A percentile compares a stretch with the other conserved stretches of the same genome.
Conservation (phyloP, 495 filamentous ascomycete genomes). For the Amniculicola lignicola region DNA sequence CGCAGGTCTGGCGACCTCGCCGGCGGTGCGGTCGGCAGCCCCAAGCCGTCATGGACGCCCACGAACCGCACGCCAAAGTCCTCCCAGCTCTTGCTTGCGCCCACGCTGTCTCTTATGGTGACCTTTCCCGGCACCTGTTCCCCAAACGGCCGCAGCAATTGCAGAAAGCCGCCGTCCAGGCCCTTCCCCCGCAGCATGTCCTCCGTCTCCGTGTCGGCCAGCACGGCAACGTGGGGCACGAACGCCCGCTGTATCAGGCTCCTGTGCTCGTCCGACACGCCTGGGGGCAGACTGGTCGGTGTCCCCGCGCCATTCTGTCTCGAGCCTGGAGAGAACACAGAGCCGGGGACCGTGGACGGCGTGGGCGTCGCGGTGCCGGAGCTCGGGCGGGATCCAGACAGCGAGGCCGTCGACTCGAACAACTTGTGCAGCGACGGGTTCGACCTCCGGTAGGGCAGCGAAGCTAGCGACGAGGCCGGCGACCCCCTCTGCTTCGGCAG, state of each 20-base stretch:
- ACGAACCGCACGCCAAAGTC: conserved; percentile 88
- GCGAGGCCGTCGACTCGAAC: conserved; percentile 43
- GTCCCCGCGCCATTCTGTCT: conserved; percentile 32
- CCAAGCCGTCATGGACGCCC: conserved; percentile 55
- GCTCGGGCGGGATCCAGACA: conserved; percentile 36
- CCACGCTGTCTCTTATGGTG: conserved; percentile 82
- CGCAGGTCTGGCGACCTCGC: conserved; percentile 39
- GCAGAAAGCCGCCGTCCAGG: conserved; percentile 74
- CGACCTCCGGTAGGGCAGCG: conserved; percentile 42
- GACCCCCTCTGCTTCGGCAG: conserved; percentile 56
- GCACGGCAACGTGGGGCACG: conserved; percentile 79
- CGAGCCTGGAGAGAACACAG: conserved; percentile 40
- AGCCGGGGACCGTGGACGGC: conserved; percentile 33
- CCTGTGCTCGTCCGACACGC: conserved; percentile 57
- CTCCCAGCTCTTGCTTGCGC: conserved; percentile 75
- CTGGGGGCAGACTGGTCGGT: conserved; percentile 13
- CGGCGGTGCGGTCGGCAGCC: conserved; percentile 45
- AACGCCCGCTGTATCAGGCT: conserved; percentile 78
- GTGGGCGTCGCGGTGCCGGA: conserved; percentile 40
- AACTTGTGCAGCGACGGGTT: conserved; percentile 45
- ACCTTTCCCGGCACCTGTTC: conserved; percentile 85
- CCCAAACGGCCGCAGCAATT: conserved; percentile 86
- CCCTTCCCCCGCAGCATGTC: conserved; percentile 79
- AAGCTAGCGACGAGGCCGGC: conserved; percentile 43
- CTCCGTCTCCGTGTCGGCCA: conserved; percentile 79